Conservation (phyloP, 129 eudicot species). For the Ambrosia artemisiifolia region DNA sequence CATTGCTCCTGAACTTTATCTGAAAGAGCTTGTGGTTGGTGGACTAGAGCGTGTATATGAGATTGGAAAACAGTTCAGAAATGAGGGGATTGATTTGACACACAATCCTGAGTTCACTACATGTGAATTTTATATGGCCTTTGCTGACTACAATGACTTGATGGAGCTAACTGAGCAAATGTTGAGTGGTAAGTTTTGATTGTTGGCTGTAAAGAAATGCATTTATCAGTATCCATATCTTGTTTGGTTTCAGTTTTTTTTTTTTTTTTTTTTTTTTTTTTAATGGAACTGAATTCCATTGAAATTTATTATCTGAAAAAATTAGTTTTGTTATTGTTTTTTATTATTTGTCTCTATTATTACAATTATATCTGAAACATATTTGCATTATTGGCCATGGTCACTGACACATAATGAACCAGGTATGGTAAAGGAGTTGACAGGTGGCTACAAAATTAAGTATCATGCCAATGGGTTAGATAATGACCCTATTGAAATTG, state of each 20-base stretch:
- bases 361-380: not conserved
- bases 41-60: constrained; percentile 93
- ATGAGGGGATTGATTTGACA: constrained; percentile 90
- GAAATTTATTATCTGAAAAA: too few relatives aligned
- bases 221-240: too few relatives aligned
- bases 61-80: constrained; percentile 89
- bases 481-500: constrained; percentile 78
- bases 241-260: too few relatives aligned
- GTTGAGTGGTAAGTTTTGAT: constrained; percentile 63
- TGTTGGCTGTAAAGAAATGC: not conserved
- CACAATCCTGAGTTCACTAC: constrained; percentile 96
- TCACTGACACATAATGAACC: constrained; percentile 1
- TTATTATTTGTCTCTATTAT: not conserved
- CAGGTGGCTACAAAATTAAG: constrained; percentile 76
- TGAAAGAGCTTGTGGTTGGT: constrained; percentile 91
- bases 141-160: constrained; percentile 81
- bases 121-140: constrained; percentile 94
- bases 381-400: not conserved
- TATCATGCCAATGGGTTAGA: constrained; percentile 89
- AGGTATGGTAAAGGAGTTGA: constrained; percentile 95
- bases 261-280: too few relatives aligned
- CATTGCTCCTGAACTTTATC: constrained; percentile 92
- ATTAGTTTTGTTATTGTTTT: too few relatives aligned
- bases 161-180: constrained; percentile 72
- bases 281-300: too few relatives aligned